Evolutionary conservation across 2,329 filamentous ascomycete species (phyloP).

Genomic region (Phaeosphaeria sp.): DNA sequence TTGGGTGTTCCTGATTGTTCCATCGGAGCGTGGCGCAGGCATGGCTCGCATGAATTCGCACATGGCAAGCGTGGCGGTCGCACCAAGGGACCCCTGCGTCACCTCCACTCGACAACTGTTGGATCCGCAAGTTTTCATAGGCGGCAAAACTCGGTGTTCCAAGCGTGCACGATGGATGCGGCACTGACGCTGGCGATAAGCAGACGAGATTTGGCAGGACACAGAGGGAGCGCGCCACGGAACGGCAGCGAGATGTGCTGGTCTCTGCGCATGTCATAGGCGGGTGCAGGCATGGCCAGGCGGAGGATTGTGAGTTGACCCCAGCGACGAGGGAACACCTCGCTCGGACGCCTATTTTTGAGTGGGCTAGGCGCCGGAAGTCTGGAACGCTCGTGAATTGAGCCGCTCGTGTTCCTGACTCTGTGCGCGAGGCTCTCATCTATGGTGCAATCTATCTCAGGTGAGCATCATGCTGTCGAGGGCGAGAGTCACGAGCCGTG

Average conservation of each 20-base stretch:
- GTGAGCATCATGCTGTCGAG: constrained; percentile 4
- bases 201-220: constrained; percentile 3
- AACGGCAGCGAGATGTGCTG: not conserved
- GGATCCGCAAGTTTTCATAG: not conserved
- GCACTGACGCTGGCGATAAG: not conserved
- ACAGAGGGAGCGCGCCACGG: not conserved
- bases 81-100: not conserved
- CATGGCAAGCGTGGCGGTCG: not conserved
- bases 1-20: constrained; percentile 5
- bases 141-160: not conserved
- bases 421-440: constrained; percentile 1
- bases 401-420: constrained; percentile 1
- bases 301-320: constrained; percentile 1
- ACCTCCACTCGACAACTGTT: not conserved
- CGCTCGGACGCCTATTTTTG: constrained; percentile 8
- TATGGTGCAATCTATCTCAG: constrained; percentile 6
- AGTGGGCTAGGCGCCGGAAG: constrained; percentile 5
- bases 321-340: not conserved
- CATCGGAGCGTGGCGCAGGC: constrained; percentile 4
- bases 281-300: not conserved
- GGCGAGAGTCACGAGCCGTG: not conserved
- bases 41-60: not conserved
- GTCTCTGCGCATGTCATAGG: not conserved
- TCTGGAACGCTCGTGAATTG: constrained; percentile 10
- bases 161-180: not conserved